These are phyloP conservation scores for Kodamaea restingae DNA, from an alignment of 805 yeast genomes.

Conservation along the genomic window DNA sequence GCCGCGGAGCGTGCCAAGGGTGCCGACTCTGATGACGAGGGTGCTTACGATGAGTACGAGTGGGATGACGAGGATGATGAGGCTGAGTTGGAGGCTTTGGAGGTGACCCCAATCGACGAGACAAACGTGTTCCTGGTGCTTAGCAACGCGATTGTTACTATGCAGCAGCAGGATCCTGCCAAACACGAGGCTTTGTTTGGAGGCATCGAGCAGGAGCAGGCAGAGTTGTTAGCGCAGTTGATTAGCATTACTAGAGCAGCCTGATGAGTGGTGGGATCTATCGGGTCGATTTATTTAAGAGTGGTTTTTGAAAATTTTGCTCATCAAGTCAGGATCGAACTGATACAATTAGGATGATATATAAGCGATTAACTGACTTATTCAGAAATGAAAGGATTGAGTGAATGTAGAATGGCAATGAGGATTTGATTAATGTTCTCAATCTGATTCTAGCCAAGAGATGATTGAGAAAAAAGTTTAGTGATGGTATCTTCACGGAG, in stretches of 20 bases:
- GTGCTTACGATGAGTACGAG: conserved; percentile 22
- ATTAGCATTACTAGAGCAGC: conserved; percentile 23
- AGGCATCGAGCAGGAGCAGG: conserved; percentile 32
- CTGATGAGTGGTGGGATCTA: no score
- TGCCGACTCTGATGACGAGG: conserved; percentile 30
- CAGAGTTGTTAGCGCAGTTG: conserved; percentile 28
- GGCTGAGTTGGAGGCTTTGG: conserved; percentile 77
- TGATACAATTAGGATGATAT: no score
- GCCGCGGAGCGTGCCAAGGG: conserved; percentile 15
- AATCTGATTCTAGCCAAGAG: no score
- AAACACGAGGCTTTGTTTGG: conserved; percentile 50
- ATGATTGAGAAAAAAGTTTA: no score
- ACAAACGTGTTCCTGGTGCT: conserved; percentile 69
- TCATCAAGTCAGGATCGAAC: no score
- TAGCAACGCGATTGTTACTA: conserved; percentile 46
- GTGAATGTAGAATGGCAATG: no score
- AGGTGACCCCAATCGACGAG: conserved; percentile 73
- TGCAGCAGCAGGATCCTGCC: conserved; percentile 46
- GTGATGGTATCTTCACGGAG: no score
- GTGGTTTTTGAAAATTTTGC: no score
- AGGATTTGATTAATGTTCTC: no score
- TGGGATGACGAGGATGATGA: conserved; percentile 53
- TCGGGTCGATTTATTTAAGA: no score
- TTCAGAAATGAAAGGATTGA: no score
- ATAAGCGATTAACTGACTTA: no score